Conservation (phyloP, 2,329 filamentous ascomycete genomes). For the Ophiostoma triangulosporum region DNA sequence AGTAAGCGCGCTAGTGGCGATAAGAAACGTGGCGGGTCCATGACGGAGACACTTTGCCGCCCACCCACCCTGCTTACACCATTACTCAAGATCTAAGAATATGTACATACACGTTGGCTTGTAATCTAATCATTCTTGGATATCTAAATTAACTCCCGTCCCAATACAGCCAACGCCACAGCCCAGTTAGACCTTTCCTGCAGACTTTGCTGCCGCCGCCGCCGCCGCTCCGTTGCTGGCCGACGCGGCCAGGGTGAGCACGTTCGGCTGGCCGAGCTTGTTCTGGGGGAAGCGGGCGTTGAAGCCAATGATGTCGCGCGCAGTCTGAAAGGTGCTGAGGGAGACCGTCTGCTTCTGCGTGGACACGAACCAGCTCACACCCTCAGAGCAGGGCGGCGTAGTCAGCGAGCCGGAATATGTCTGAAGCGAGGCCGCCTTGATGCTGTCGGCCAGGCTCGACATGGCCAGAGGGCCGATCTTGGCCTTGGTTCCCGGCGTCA, state of each 20-base stretch:
- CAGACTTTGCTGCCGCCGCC: not conserved
- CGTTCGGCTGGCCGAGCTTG: constrained; percentile 25
- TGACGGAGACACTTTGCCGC: too few species aligned
- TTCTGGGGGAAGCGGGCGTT: constrained; percentile 35
- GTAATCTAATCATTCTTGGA: too few species aligned
- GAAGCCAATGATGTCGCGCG: constrained; percentile 31
- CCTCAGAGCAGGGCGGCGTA: constrained; percentile 35
- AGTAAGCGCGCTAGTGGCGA: not conserved
- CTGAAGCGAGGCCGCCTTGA: constrained; percentile 27
- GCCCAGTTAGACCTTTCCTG: too few species aligned
- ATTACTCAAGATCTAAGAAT: too few species aligned
- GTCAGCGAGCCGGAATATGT: constrained; percentile 34
- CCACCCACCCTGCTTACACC: too few species aligned
- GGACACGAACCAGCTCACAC: constrained; percentile 34
- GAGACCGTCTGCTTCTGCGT: constrained; percentile 27
- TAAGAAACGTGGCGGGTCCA: not conserved
- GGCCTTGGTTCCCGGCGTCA: constrained; percentile 27
- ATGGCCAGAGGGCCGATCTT: constrained; percentile 29
- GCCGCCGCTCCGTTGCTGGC: not conserved
- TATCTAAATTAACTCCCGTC: too few species aligned
- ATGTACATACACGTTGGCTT: too few species aligned
- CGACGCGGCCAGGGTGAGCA: constrained; percentile 12
- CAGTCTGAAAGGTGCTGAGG: constrained; percentile 24
- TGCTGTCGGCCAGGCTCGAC: constrained; percentile 26
- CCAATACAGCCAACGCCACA: not conserved